phyloP scores from a whole-genome alignment of 2,329 filamentous ascomycete genomes.

The Trichoderma polysporum region DNA sequence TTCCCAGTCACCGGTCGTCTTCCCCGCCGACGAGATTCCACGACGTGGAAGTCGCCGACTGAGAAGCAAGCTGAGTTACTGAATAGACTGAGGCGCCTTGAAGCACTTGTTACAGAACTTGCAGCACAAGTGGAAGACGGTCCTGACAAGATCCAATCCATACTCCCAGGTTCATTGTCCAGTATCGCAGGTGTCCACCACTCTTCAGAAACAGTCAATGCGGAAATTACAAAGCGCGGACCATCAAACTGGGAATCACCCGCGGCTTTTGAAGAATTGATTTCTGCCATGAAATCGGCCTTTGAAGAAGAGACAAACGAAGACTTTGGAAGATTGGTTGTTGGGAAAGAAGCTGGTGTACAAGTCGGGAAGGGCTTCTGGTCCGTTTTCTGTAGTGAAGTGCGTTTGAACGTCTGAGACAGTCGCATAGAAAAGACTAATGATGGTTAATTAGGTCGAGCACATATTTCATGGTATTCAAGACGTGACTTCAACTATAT shows the following conservation, averaged over 20 bases:
- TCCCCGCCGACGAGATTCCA: conserved; percentile 27
- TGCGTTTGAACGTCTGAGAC: background rate
- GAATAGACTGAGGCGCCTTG: conserved; percentile 27
- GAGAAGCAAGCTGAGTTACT: conserved; percentile 33
- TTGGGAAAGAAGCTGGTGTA: conserved; percentile 15
- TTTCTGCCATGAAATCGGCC: background rate
- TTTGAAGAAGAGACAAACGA: background rate
- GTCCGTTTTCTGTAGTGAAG: conserved; percentile 35
- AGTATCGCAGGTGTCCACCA: background rate
- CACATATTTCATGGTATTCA: background rate
- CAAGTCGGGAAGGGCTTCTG: conserved; percentile 35
- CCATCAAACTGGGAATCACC: background rate
- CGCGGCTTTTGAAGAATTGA: background rate
- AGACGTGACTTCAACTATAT: background rate
- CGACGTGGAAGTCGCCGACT: conserved; percentile 25
- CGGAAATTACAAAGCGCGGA: background rate
- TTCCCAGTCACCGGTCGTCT: conserved; percentile 35
- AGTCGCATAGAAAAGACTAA: background rate
- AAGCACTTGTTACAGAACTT: conserved; percentile 29
- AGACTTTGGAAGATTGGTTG: conserved; percentile 13
- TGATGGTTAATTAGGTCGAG: background rate
- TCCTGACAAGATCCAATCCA: background rate
- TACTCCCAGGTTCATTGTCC: background rate
- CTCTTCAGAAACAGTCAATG: background rate
- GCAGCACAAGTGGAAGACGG: conserved; percentile 12